Conservation (phyloP, 805 yeast genomes). For the Nakazawaea holstii region DNA sequence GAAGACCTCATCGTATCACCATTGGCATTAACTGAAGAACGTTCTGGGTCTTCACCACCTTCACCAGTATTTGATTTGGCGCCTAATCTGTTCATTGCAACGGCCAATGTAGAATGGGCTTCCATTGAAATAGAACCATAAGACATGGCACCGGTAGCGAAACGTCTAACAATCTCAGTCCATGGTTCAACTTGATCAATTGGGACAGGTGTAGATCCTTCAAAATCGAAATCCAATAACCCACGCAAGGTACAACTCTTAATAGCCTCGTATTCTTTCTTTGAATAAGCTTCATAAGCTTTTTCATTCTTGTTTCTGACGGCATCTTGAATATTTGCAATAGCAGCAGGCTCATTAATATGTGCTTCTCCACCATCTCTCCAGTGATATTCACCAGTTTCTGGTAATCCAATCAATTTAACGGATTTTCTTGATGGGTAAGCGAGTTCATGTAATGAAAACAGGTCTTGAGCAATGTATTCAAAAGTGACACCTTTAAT, state of each 20-base stretch:
- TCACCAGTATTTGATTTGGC: constrained; percentile 99
- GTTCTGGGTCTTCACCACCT: constrained; percentile 97
- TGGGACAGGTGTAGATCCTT: constrained; percentile 69
- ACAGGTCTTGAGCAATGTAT: constrained; percentile 94
- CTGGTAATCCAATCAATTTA: constrained; percentile 74
- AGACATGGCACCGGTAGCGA: constrained; percentile 99
- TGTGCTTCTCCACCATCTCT: constrained; percentile 98
- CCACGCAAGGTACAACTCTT: constrained; percentile 93
- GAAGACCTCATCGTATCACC: constrained; percentile 99
- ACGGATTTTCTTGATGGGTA: constrained; percentile 73
- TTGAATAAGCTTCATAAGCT: constrained; percentile 86
- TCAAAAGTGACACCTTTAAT: constrained; percentile 94
- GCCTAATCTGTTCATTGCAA: constrained; percentile 96
- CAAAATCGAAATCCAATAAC: constrained; percentile 83
- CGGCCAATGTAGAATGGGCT: constrained; percentile 95
- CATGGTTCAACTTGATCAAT: constrained; percentile 98
- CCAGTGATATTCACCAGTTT: constrained; percentile 97
- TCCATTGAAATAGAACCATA: constrained; percentile 99
- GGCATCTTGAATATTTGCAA: constrained; percentile 96
- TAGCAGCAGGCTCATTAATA: constrained; percentile 89
- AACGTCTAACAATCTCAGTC: constrained; percentile 97
- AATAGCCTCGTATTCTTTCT: constrained; percentile 87
- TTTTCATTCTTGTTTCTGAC: constrained; percentile 92
- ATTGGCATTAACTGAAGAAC: constrained; percentile 70
- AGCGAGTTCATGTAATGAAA: constrained; percentile 89